Base-by-base conservation (phyloP, 192 early-diverging fungal genomes). In the Phycomyces blakesleeanus region DNA sequence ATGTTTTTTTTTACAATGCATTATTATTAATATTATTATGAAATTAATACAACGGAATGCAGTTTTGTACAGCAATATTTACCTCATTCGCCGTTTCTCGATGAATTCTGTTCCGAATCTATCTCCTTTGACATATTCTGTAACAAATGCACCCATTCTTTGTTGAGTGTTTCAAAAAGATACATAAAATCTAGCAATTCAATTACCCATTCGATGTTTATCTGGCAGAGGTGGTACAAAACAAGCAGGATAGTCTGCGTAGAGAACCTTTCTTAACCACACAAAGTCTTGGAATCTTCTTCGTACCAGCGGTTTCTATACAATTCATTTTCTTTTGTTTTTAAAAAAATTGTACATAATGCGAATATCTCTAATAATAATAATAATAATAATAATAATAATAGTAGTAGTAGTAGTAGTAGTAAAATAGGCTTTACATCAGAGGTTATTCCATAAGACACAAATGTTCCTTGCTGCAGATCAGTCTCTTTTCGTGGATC, bases 251-350 rank as follows among this genome's bases (percentile, higher is more conserved):
- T 82, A 92, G 67, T 91, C 84, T 29, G 82, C 84, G 40, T 61
- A 67, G 26, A 98, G 81, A 51, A 85, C 83, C 60, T 85, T 80
- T 63, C 94, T 82, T 34, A 98, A 79, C 89, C 87, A 93, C 5
- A 86, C 86, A 86, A 98, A 98, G 72, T 98, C 97, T 71, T 93
- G 92, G 78, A 93, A 98, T 51, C 97, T 81, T 67, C 95, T 79
- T 51, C 95, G 84, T 7, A 96, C 84, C 27, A 81, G 79, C 21
- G 85, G 79, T 54, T 81, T 83, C 69, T 56, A 56, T 53, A 24
- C 58, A 40, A 68, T 5, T 2, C 29, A 34, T 34, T 2, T 2
- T 34, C n/a, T n/a, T n/a, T n/a, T n/a, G n/a, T n/a, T n/a, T n/a
- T n/a, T n/a, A n/a, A n/a, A n/a, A n/a, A n/a, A n/a, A n/a, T n/a